Evolutionary conservation across 306 rosid genomes (phyloP), one percentile per base, ranked within the genome.

Genomic region (Quercus engelmannii): DNA sequence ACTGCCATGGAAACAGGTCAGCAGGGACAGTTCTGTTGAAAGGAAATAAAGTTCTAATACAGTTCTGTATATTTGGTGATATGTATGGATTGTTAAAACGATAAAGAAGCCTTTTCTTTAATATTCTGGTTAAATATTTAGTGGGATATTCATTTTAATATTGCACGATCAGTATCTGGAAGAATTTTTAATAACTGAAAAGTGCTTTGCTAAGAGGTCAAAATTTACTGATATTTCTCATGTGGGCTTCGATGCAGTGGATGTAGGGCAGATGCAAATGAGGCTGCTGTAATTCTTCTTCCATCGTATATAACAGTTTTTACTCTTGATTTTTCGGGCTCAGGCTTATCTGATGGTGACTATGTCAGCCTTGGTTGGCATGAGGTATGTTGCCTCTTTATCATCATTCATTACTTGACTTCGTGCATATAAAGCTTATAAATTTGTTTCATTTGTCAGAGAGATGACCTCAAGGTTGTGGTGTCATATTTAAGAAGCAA

Each of bases 351-450:
- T 33, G 96, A 90, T 80, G 99, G 99, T 74, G 96, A 95, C 51
- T 87, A 90, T 74, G 98, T 93, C 83, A 95, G 98, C 92, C 99
- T 95, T 80, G 99, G 99, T 86, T 95, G 99, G 99, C 99, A 95
- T 82, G 99, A 95, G 90, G 99, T 95, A 86, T 76, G 82, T 71
- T 49, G 13, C 69, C 70, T 79, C 77, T 71, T 76, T 83, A 61
- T 77, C 72, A 55, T 76, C 76, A 80, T 61, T 41, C 64, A 43
- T 57, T 65, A 68, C 76, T 65, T 65, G 46, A 54, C 79, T 69
- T 81, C 67, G 69, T 72, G 71, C 54, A 35, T 82, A 35, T 35
- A 10, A 35, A 35, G 28, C 51, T 35, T 35, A 35, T 68, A 68
- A 68, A 18, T 78, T 65, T 74, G 70, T 59, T 74, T 79, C 67